Evolutionary conservation across 345 rosid genomes (phyloP), one percentile per base, ranked within the genome.

Genomic region (Brassica carinata): DNA sequence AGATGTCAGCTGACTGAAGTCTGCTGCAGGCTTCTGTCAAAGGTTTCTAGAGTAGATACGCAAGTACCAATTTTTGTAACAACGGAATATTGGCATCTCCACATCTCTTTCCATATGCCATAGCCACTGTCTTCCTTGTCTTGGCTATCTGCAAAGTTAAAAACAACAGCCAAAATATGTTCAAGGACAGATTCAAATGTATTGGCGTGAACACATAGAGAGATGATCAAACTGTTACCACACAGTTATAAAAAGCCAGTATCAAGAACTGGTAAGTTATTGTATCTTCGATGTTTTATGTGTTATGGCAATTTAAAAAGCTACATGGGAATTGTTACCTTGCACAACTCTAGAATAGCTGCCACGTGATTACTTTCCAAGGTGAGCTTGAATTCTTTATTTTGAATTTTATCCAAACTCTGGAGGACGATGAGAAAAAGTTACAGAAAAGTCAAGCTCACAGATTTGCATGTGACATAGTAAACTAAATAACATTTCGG

Each of bases 51-150:
- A 10, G 14, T 30, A 55, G 69, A 74, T 63, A 72, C 9, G 63
- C 61, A 77, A 73, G 83, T 88, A 96, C 99, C 96, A 96, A 83
- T 78, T 82, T 87, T 82, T 89, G 90, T 82, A 96, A 81, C 76
- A 90, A 77, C 29, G 93, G 85, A 77, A 96, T 87, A 89, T 91
- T 93, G 79, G 85, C 84, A 84, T 89, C 92, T 70, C 90, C 94
- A 68, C 96, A 86, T 83, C 93, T 89, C 90, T 85, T 91, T 74
- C 99, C 97, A 82, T 86, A 89, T 62, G 93, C 88, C 73, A 80
- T 85, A 55, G 96, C 97, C 63, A 91, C 92, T 71, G 73, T 77
- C 88, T 85, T 93, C 87, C 99, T 90, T 17, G 99, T 96, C 75
- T 77, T 85, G 85, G 96, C 92, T 70, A 96, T 83, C 99, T 96